phyloP scores from a whole-genome alignment of 805 yeast species.

The Ogataea parapolymorpha region DNA sequence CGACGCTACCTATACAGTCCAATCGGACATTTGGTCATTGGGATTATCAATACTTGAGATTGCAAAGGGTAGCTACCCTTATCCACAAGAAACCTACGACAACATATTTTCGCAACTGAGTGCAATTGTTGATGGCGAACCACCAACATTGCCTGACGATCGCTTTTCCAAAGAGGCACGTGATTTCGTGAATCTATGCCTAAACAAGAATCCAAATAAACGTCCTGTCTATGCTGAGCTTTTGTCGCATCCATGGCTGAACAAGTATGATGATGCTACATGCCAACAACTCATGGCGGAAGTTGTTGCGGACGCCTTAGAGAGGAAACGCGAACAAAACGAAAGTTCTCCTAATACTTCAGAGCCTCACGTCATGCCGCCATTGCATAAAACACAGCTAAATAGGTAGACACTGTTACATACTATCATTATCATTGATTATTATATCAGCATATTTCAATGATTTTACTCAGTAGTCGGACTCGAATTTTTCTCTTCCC shows the following conservation, averaged over 20 bases:
- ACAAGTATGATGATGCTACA: slow-evolving; percentile 40
- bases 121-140: slow-evolving; percentile 95
- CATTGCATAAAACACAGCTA: slow-evolving; percentile 22
- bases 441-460: slow-evolving; percentile 1
- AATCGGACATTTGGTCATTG: slow-evolving; percentile 93
- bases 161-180: slow-evolving; percentile 73
- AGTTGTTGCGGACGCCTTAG: slow-evolving; percentile 36
- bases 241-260: slow-evolving; percentile 81
- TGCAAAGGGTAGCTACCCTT: slow-evolving; percentile 92
- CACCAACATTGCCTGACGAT: slow-evolving; percentile 69
- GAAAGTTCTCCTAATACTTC: slow-evolving; percentile 12
- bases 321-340: slow-evolving; percentile 19
- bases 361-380: slow-evolving; percentile 17
- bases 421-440: not conserved
- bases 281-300: slow-evolving; percentile 27
- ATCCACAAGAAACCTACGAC: slow-evolving; percentile 88
- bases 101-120: slow-evolving; percentile 89
- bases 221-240: slow-evolving; percentile 80
- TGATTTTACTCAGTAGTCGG: not conserved
- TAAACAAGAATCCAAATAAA: slow-evolving; percentile 73
- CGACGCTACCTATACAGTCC: slow-evolving; percentile 82
- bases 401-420: slow-evolving; percentile 8
- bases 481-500: not conserved
- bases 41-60: slow-evolving; percentile 85
- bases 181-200: slow-evolving; percentile 71